Conservation (phyloP, 1,139 yeast species). For the Candida albicans region DNA sequence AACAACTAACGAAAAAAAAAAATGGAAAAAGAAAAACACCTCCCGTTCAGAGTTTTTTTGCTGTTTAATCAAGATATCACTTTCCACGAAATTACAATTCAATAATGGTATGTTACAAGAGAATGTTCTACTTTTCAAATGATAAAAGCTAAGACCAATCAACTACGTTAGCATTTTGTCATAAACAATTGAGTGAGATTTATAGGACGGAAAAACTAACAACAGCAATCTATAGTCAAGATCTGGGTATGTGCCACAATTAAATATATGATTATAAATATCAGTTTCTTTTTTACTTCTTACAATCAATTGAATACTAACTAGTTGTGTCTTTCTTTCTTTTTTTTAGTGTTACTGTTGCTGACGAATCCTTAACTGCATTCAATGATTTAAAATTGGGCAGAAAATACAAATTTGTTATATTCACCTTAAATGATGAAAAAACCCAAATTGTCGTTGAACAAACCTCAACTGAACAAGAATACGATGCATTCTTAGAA, state of each 20-base stretch:
- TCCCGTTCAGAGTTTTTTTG: too few relatives aligned
- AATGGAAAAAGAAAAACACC: too few relatives aligned
- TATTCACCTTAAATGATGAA: constrained; percentile 75
- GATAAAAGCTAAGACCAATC: too few relatives aligned
- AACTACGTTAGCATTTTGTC: too few relatives aligned
- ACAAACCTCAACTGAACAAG: constrained; percentile 69
- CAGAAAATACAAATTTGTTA: constrained; percentile 80
- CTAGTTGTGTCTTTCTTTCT: constrained; percentile 19
- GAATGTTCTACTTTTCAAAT: background rate
- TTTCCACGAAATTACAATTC: constrained; percentile 3
- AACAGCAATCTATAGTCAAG: constrained; percentile 47
- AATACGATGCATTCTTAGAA: constrained; percentile 82
- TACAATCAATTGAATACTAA: background rate
- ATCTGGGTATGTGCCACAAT: constrained; percentile 56
- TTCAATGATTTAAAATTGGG: constrained; percentile 96
- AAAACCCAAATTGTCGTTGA: constrained; percentile 92
- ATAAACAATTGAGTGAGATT: too few relatives aligned
- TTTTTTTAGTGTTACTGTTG: constrained; percentile 75
- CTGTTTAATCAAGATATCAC: too few relatives aligned
- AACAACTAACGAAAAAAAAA: too few relatives aligned
- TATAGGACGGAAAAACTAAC: constrained; percentile 11
- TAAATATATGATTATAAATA: too few relatives aligned
- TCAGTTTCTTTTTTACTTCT: too few relatives aligned
- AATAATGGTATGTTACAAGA: constrained; percentile 2
- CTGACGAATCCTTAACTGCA: constrained; percentile 89